Base-by-base conservation (phyloP, 129 eudicot genomes). In the Centrapalus pauciflorus region DNA sequence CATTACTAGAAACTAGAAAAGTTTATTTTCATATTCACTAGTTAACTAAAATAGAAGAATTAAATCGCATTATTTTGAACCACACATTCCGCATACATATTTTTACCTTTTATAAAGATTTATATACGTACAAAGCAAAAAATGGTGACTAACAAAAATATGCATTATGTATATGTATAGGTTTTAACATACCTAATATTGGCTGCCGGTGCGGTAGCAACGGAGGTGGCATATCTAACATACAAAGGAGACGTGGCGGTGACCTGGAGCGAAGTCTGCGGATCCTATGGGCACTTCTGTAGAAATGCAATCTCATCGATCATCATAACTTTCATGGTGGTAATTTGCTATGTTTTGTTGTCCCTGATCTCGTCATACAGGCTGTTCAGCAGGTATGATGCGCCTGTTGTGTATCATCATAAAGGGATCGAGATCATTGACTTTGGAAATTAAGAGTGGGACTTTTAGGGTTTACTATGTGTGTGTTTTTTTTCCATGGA, bases 381-480 rank as follows among this genome's bases (percentile, higher is more conserved):
- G 55, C 84, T 92, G 29, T 92, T 92, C 79, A 88, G 91, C 89
- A 89, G 79, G 54, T 92, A 79, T 66, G 98, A 92, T 52, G 89
- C 91, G 21, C 98, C 98, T 7, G 67, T 77, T 21, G 78, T 66
- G 61, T 74, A 69, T 40, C 55, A 12, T 21, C 66, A 68, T 73
- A 85, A 88, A 67, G 91, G 85, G 28, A 76, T 80, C 6, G 84
- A 92, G 71, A 59, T 73, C 23, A 66, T 87, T 27, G 75, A 70
- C 59, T 88, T 74, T 23, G 76, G 81, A 16, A 60, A 58, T 67
- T 75, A 52, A 82, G 30, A 59, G 37, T 61, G 34, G 20, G 21
- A 76, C 32, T 20, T n/a, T n/a, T n/a, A n/a, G n/a, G n/a, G n/a
- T 4, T 32, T 4, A 1, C 4, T 24, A 9, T 59, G 55, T 61